A percentile compares a stretch with the other conserved stretches of the same genome.
These are phyloP conservation scores for Kernera saxatilis DNA, from an alignment of 345 rosid species.

Conservation along the genomic window DNA sequence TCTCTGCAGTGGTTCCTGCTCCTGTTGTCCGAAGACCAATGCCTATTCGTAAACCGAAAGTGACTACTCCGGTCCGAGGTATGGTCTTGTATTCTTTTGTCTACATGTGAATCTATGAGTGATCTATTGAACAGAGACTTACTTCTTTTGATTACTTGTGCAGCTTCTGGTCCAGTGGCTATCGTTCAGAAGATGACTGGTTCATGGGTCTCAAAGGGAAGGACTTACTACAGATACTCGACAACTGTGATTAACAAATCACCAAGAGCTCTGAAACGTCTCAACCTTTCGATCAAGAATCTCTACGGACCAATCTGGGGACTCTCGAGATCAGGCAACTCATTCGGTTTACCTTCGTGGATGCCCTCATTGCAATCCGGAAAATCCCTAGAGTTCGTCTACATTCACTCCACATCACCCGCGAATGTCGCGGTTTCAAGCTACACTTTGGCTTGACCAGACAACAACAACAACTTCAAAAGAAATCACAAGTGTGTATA, in stretches of 20 bases:
- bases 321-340: constrained; percentile 46
- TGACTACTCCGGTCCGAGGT: constrained; percentile 66
- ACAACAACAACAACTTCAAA: constrained; percentile 11
- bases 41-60: constrained; percentile 39
- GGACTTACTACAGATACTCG: constrained; percentile 80
- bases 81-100: background rate
- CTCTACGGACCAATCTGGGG: constrained; percentile 98
- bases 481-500: constrained; percentile 22
- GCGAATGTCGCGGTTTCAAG: constrained; percentile 66
- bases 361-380: constrained; percentile 58
- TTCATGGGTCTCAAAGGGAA: constrained; percentile 71
- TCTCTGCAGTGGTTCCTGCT: constrained; percentile 39
- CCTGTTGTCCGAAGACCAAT: constrained; percentile 42
- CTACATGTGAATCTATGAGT: background rate
- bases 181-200: constrained; percentile 68
- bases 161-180: constrained; percentile 53
- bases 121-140: background rate
- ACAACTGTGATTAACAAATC: constrained; percentile 73
- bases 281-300: constrained; percentile 64
- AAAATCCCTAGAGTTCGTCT: constrained; percentile 78
- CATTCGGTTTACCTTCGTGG: constrained; percentile 76
- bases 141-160: constrained; percentile 34
- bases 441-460: constrained; percentile 60
- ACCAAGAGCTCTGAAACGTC: constrained; percentile 48
- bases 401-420: constrained; percentile 70